Base-by-base conservation (phyloP, 169 alveolate species). In the Plasmodium vivax region DNA sequence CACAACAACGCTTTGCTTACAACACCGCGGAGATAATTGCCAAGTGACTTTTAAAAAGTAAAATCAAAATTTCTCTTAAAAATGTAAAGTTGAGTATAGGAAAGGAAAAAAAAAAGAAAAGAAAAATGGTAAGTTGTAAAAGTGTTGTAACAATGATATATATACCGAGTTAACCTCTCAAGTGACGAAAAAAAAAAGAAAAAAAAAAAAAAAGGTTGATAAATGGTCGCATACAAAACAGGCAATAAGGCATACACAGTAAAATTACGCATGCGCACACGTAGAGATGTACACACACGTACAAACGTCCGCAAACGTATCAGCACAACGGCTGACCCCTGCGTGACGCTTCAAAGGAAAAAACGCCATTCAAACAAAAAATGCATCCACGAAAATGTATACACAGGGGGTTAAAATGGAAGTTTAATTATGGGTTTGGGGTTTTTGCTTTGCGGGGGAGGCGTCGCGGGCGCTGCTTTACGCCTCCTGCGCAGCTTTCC, bases 131-230 rank as follows among this genome's bases (percentile, higher is more conserved):
- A 47, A 16, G 23, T 36, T 62, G 23, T 19, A 62, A 83, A 83
- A 62, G 27, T 23, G 73, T 16, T n/a, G 77, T 45, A 83, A 83
- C 36, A 47, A 45, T 45, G 27, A 58, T 19, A 83, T 83, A 73
- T 36, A 83, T 58, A 68, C 41, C 45, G 12, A 81, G 30, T 81
- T 81, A 77, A 81, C 1, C 87, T 45, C 51, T 81, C 47, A 81
- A n/a, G 77, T 81, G 32, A 81, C 77, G 68, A 54, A 82, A 82
- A 82, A 82, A 43, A 51, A 71, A 62, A 62, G 6, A 62, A 62
- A 4, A 62, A 62, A 68, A 68, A 58, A 58, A 58, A 58, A 58
- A 58, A 14, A 23, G 30, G 38, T 68, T 68, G 0, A 19, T 23
- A 68, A n/a, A n/a, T 23, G n/a, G 77, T 68, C 16, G 77, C n/a